These are phyloP conservation scores for Diaporthe nobilis DNA, from an alignment of 2,329 filamentous ascomycete species.

Conservation along the genomic window DNA sequence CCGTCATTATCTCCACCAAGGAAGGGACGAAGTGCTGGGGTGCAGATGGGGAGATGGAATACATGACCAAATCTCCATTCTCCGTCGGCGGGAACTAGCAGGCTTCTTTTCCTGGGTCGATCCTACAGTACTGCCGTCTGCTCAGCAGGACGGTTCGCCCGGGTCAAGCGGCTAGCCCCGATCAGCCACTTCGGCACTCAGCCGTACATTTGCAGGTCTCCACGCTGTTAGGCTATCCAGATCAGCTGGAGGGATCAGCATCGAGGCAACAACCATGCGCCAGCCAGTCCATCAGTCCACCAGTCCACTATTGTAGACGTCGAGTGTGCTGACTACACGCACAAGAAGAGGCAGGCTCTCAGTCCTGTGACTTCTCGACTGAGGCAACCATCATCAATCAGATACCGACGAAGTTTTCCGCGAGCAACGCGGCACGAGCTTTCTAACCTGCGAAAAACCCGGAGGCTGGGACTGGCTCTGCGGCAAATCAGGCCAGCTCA, in stretches of 20 bases:
- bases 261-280: neutral
- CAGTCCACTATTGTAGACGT: neutral
- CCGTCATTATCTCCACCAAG: neutral
- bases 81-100: slow-evolving; percentile 6
- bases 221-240: slow-evolving; percentile 12
- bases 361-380: neutral
- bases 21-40: neutral
- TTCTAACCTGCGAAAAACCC: neutral
- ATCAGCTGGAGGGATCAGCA: neutral
- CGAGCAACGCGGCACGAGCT: neutral
- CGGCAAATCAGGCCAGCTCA: slow-evolving; percentile 15
- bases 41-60: neutral
- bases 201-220: slow-evolving; percentile 18
- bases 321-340: too few relatives aligned
- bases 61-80: neutral
- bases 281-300: neutral
- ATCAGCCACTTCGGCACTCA: slow-evolving; percentile 26
- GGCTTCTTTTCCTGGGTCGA: slow-evolving; percentile 5
- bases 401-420: neutral
- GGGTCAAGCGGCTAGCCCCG: slow-evolving; percentile 18
- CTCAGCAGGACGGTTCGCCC: neutral
- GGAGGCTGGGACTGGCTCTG: slow-evolving; percentile 10
- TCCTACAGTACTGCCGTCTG: slow-evolving; percentile 1
- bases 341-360: neutral
- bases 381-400: neutral